Percentiles rank a stretch among this genome's conserved stretches.
Evolutionary conservation across 306 rosid species (phyloP).

Genomic region (Luffa acutangula): DNA sequence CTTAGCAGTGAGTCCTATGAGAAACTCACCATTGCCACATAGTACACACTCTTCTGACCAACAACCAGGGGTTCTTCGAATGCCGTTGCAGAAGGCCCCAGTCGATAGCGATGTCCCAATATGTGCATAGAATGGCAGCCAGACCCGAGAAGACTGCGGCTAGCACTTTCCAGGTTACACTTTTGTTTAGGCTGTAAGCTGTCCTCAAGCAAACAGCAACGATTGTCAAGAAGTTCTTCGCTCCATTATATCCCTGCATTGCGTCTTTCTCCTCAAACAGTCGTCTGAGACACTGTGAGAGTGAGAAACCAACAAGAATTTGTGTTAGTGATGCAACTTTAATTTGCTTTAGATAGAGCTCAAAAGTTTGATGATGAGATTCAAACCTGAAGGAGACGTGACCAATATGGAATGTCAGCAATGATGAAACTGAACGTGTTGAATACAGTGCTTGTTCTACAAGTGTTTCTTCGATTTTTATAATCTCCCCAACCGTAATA

Average conservation of each 20-base stretch:
- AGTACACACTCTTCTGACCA: constrained; percentile 39
- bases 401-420: constrained; percentile 44
- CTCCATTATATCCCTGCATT: constrained; percentile 50
- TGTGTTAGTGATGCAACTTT: not conserved
- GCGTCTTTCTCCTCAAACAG: constrained; percentile 48
- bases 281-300: constrained; percentile 45
- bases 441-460: constrained; percentile 21
- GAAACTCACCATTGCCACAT: constrained; percentile 43
- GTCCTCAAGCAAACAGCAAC: constrained; percentile 50
- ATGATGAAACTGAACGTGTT: constrained; percentile 36
- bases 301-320: not conserved
- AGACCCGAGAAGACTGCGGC: constrained; percentile 34
- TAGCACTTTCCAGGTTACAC: constrained; percentile 25
- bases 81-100: constrained; percentile 61
- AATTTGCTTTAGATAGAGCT: not conserved
- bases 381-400: constrained; percentile 53
- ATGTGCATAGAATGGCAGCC: constrained; percentile 41
- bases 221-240: constrained; percentile 49
- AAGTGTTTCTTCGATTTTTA: constrained; percentile 26
- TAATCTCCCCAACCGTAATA: constrained; percentile 61
- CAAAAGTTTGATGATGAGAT: not conserved
- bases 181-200: constrained; percentile 21
- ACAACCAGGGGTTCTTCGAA: constrained; percentile 53
- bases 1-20: not conserved
- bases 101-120: constrained; percentile 61